Evolutionary conservation across 2,329 filamentous ascomycete species (phyloP), one percentile per base, ranked within the genome.

Genomic region (Harringtonia aguacate): DNA sequence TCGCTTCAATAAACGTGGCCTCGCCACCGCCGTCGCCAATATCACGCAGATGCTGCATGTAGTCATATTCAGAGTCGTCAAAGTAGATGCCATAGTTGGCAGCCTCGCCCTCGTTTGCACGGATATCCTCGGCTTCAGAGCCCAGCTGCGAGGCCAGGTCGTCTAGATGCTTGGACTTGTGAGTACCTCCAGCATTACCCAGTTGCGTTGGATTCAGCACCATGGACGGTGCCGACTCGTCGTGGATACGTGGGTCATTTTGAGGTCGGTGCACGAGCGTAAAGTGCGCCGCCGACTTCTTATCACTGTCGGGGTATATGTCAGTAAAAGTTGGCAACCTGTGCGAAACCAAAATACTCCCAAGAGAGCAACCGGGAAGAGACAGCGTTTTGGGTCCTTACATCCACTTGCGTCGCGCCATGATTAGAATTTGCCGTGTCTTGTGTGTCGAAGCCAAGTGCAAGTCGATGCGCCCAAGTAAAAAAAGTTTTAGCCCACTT

Each of bases 1-100:
- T 73, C n/a, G 77, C 73, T 53, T 95, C 88, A 33, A 98, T 75
- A 58, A 94, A 97, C 39, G 89, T 80, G 27, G 83, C 78, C 44
- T 88, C 82, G 27, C 85, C 85, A 21, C 77, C 77, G 7, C 75
- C 86, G 36, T 69, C 63, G 46, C 81, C 81, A n/a, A 98, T 68
- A 55, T 97, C 92, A 44, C 88, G 84, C 73, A 98, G 70, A 64
- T 98, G 92, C 64, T 98, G 92, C 92, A 98, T 98, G 67, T 98
- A 98, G 64, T 98, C 92, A 65, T 98, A 98, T 58, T 86, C 77
- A 51, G 86, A 84, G 65, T 98, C 92, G 64, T 98, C 94, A 62
- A 75, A 98, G 70, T 85, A 98, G 51, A 98, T 78, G 51, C 92
- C 92, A 64, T 95, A 79, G 61, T 85, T 86, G 53, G 94, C 92